Evolutionary conservation across 2,329 filamentous ascomycete genomes (phyloP), one percentile per base, ranked within the genome.

Genomic region (Aspergillus carbonarius): DNA sequence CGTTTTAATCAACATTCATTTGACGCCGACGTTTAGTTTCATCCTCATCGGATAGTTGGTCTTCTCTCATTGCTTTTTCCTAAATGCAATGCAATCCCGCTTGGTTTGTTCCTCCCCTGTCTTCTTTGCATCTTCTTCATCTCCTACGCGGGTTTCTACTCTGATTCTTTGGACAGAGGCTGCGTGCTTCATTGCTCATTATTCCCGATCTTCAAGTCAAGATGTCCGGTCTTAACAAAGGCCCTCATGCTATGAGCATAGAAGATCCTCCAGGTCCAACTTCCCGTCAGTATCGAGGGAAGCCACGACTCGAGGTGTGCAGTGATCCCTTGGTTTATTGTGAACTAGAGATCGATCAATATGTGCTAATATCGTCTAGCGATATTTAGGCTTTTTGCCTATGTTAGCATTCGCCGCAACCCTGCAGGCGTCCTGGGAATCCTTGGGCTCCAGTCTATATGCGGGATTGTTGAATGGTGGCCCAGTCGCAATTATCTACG

Each of bases 371-470:
- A 9, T 12, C 8, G 17, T 17, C 2, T 15, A 55, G 61, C 42
- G 59, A 46, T 61, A 69, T 39, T 72, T 72, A 52, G 62, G 65
- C 4, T 69, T 71, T 18, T 58, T 74, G 46, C 70, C 72, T 8
- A 71, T 70, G 17, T 59, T 73, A 25, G 70, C 71, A 8, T 72
- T 74, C 30, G 71, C 71, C 13, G 66, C 67, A 37, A 70, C 72
- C 6, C 61, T 72, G 25, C 70, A 72, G 57, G 68, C 68, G 27
- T 73, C 72, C 27, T 75, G 73, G 73, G 72, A 74, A 63, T 64
- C 55, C 17, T 27, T 63, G 8, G 59, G 55, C 12, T 58, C 39
- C 3, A 63, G 59, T 17, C 37, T 63, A 15, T 52, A 54, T 1
- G 34, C 59, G n/a, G 65, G 64, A 8, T 53, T 68, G 3, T 18